A percentile compares a stretch with the other conserved stretches of the same genome.
phyloP scores from a whole-genome alignment of 164 flowering plant genomes.

The Magnolia sinica region DNA sequence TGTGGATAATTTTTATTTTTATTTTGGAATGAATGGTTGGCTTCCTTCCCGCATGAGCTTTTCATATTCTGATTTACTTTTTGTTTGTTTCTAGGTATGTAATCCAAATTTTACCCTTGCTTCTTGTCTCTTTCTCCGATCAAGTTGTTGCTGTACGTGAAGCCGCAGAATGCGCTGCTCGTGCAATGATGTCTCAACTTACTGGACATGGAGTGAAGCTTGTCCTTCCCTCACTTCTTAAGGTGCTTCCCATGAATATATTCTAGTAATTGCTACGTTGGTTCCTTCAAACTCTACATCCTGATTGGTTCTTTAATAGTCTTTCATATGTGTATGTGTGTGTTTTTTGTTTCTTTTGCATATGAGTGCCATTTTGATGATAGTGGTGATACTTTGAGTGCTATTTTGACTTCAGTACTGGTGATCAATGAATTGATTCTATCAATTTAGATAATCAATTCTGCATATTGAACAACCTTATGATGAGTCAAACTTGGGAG shows the following conservation, averaged over 20 bases:
- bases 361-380: background rate
- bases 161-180: slow-evolving; percentile 98
- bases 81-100: slow-evolving; percentile 65
- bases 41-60: background rate
- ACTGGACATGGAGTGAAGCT: slow-evolving; percentile 97
- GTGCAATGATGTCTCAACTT: slow-evolving; percentile 99
- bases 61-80: background rate
- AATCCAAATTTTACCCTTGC: slow-evolving; percentile 85
- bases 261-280: background rate
- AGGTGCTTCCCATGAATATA: slow-evolving; percentile 38
- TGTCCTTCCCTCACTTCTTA: slow-evolving; percentile 93
- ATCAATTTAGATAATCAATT: too few species aligned
- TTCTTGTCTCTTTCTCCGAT: slow-evolving; percentile 93
- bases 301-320: background rate
- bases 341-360: background rate
- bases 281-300: background rate
- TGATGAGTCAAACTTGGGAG: too few species aligned
- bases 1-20: slow-evolving; percentile 17
- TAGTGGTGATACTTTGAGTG: background rate
- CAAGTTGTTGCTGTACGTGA: slow-evolving; percentile 98
- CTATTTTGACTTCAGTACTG: background rate
- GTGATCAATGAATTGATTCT: too few species aligned
- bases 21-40: background rate
- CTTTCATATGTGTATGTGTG: background rate
- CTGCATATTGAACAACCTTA: too few species aligned